Evolutionary conservation across 257 asterid species (phyloP).

Genomic region (Voacanga thouarsii): DNA sequence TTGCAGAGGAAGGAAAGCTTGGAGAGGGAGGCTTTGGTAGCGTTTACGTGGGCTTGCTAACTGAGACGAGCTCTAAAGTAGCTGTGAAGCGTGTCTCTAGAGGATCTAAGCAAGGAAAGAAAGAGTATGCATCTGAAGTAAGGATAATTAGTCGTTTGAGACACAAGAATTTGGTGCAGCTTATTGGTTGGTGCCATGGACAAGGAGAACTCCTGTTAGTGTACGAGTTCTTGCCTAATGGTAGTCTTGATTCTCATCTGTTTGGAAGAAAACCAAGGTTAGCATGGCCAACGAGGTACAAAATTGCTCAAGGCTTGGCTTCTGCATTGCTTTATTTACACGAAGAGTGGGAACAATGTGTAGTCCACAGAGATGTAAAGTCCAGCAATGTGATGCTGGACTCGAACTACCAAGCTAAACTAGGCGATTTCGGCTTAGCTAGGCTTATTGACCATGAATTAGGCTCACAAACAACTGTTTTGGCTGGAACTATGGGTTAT

Average conservation of each 20-base stretch:
- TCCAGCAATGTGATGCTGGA: constrained; percentile 3
- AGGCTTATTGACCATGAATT: background rate
- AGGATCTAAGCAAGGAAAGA: background rate
- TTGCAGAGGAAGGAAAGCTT: constrained; percentile 3
- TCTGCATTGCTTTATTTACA: background rate
- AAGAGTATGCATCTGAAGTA: constrained; percentile 3
- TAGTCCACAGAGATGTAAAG: constrained; percentile 4
- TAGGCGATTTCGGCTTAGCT: constrained; percentile 3
- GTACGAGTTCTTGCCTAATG: background rate
- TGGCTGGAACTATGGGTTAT: background rate
- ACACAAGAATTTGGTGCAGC: constrained; percentile 6
- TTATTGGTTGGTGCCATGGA: constrained; percentile 1
- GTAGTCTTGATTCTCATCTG: background rate
- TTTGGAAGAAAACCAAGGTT: background rate
- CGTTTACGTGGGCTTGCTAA: background rate
- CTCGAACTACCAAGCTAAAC: background rate
- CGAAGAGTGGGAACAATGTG: constrained; percentile 8
- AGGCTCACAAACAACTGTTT: background rate
- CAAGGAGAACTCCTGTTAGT: background rate
- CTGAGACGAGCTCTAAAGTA: background rate
- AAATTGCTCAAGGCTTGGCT: constrained; percentile 4
- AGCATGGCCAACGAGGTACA: background rate
- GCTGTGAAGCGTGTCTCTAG: constrained; percentile 3
- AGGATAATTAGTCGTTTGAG: constrained; percentile 1
- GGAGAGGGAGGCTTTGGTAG: constrained; percentile 6